Evolutionary conservation across 352 stramenopile species (phyloP).

Genomic region (Albugo candida): DNA sequence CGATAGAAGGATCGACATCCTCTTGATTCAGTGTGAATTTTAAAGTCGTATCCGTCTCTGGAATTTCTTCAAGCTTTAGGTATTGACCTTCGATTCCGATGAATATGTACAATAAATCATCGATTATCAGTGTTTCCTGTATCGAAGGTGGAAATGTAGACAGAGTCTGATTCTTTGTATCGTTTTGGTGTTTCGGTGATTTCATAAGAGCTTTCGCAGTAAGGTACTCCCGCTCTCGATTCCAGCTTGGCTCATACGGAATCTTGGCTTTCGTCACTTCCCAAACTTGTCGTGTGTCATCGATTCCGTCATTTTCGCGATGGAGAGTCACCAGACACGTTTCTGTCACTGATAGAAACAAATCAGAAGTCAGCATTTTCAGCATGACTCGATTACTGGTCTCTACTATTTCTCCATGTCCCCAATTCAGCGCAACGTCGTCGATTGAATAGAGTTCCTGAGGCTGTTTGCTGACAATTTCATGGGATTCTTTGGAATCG

Average conservation of each 20-base stretch:
- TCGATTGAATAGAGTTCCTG: neutral
- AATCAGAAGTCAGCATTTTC: slow-evolving; percentile 36
- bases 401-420: slow-evolving; percentile 37
- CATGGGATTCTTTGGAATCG: neutral
- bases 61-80: slow-evolving; percentile 23
- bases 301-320: slow-evolving; percentile 19
- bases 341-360: slow-evolving; percentile 23
- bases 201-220: slow-evolving; percentile 38
- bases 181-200: slow-evolving; percentile 8
- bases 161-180: slow-evolving; percentile 20
- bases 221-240: slow-evolving; percentile 60
- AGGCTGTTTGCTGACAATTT: neutral
- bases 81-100: slow-evolving; percentile 70
- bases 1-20: slow-evolving; percentile 66
- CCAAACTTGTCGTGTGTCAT: slow-evolving; percentile 31
- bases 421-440: slow-evolving; percentile 3
- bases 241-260: slow-evolving; percentile 70
- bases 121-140: slow-evolving; percentile 65
- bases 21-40: slow-evolving; percentile 47
- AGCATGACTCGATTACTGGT: slow-evolving; percentile 62
- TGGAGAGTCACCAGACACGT: slow-evolving; percentile 13
- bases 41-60: slow-evolving; percentile 9
- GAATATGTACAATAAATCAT: slow-evolving; percentile 67
- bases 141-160: slow-evolving; percentile 40
- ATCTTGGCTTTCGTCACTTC: slow-evolving; percentile 76